Conservation (phyloP, 2,329 filamentous ascomycete genomes). For the Stenocarpella maydis region DNA sequence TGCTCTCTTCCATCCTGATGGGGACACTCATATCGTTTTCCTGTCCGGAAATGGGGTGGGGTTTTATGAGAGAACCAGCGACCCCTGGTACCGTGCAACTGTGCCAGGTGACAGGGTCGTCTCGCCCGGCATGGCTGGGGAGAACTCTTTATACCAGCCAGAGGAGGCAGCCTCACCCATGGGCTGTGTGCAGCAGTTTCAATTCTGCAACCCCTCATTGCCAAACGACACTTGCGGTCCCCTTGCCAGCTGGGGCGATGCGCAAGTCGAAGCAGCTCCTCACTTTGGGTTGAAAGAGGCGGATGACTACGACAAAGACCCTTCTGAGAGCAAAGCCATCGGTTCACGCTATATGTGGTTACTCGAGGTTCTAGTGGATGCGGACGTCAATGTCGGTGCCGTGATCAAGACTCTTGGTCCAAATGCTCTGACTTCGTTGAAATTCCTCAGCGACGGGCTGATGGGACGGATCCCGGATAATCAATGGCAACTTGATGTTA, state of each 20-base stretch:
- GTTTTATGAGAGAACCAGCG: neutral
- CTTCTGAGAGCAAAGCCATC: neutral
- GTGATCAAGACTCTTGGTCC: neutral
- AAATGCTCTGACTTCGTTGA: neutral
- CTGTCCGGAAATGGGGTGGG: conserved; percentile 17
- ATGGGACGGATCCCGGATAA: conserved; percentile 22
- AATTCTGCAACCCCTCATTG: conserved; percentile 30
- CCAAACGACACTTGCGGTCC: neutral
- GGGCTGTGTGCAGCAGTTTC: conserved; percentile 20
- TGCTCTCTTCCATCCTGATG: neutral
- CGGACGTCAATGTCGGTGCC: fast-evolving
- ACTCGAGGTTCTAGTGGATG: fast-evolving
- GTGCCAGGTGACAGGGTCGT: neutral
- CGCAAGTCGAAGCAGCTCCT: neutral
- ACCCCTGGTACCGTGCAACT: conserved; percentile 33
- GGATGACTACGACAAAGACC: fast-evolving
- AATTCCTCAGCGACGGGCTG: neutral
- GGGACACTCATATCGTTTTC: conserved; percentile 16
- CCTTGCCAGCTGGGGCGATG: neutral
- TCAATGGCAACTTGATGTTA: conserved; percentile 37
- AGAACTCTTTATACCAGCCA: conserved; percentile 1
- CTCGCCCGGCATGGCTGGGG: fast-evolving
- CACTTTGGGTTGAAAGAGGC: neutral
- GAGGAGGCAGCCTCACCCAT: conserved; percentile 33
- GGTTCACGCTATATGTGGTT: neutral